Evolutionary conservation across 2,329 filamentous ascomycete species (phyloP), one percentile per base, ranked within the genome.

Genomic region (Pezicula neosporulosa): DNA sequence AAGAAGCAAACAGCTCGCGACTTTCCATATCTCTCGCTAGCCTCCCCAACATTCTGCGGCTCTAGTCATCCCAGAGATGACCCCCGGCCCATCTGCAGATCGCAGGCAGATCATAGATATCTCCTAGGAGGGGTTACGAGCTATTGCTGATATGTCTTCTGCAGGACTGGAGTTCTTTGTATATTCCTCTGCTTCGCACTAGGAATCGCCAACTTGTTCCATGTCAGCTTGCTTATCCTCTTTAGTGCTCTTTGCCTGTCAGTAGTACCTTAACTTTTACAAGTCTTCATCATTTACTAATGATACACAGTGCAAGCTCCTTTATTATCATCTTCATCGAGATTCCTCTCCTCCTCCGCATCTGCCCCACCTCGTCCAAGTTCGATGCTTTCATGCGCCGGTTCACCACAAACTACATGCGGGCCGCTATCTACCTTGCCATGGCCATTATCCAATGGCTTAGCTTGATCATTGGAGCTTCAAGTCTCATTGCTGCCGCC

Each of bases 321-420:
- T 83, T 91, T 62, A 64, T 92, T 62, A 87, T 94, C 65, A 75
- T 94, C 66, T 94, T 94, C 72, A 80, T 93, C 66, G 89, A 99
- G 71, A 86, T 99, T 16, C 94, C 94, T 27, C 86, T 97, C 53
- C 88, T 99, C 52, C 86, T 99, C 56, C 89, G 94, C 72, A 97
- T 99, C 75, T 99, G 94, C 77, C 94, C 94, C 52, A 99, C 94
- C 6, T 97, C 93, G 13, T 72, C 86, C 58, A 85, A 82, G 59
- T 99, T 99, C 74, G 94, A 99, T 70, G 77, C 75, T 60, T 86
- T 91, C 68, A 93, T 99, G 71, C 91, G 93, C 72, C 86, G 83
- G 66, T 89, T 99, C 77, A 90, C 90, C 57, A 96, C 92, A 53
- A 97, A 97, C 77, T 97, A 92, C 77, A 95, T 94, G 86, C 91